Evolutionary conservation across 2,329 filamentous ascomycete genomes (phyloP).

Genomic region (Ceratocystiopsis brevicomis): DNA sequence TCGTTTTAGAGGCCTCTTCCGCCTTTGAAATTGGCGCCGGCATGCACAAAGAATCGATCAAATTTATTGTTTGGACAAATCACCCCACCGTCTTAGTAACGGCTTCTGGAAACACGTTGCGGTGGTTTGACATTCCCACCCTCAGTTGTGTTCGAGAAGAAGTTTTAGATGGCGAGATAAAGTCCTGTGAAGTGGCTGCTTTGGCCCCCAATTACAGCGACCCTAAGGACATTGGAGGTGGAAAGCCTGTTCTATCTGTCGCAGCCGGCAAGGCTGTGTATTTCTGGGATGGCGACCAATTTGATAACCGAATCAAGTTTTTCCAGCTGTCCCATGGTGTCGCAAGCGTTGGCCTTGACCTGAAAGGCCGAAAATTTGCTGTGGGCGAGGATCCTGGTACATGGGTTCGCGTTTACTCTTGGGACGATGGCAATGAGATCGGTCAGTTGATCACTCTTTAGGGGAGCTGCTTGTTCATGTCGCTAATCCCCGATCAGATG

Average conservation of each 20-base stretch:
- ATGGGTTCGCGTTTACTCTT: conserved; percentile 89
- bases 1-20: conserved; percentile 36
- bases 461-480: not conserved
- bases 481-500: conserved; percentile 32
- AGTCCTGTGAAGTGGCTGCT: conserved; percentile 74
- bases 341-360: conserved; percentile 75
- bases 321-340: conserved; percentile 68
- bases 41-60: conserved; percentile 74
- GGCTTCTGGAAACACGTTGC: conserved; percentile 74
- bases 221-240: conserved; percentile 43
- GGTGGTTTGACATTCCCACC: conserved; percentile 82
- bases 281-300: conserved; percentile 65
- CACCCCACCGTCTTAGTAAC: conserved; percentile 81
- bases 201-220: conserved; percentile 40
- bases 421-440: conserved; percentile 64
- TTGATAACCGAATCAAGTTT: conserved; percentile 57
- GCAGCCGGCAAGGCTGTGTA: conserved; percentile 89
- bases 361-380: conserved; percentile 62
- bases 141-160: conserved; percentile 59
- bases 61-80: conserved; percentile 85
- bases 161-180: conserved; percentile 66
- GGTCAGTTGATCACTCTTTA: conserved; percentile 25
- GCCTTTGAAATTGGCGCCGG: conserved; percentile 78
- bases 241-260: conserved; percentile 60
- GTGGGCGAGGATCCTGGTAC: conserved; percentile 85